phyloP scores from a whole-genome alignment of 2,329 filamentous ascomycete species.

The Alternaria sp. region DNA sequence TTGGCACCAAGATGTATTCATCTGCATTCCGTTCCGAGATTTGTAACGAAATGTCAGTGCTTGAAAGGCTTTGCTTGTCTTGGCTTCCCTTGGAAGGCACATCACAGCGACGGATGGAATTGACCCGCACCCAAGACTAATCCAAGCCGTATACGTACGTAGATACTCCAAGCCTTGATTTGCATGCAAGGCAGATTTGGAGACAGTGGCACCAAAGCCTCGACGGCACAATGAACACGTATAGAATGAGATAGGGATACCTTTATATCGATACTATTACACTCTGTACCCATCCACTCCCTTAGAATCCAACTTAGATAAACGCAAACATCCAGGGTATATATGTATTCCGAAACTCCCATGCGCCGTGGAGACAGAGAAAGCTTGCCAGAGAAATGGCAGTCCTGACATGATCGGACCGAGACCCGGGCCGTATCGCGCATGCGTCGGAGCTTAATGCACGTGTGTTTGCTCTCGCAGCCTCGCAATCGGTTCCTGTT shows the following conservation, averaged over 20 bases:
- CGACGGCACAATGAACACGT: not conserved
- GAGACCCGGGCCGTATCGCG: slow-evolving; percentile 6
- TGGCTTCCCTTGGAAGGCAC: slow-evolving; percentile 2
- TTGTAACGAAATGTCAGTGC: slow-evolving; percentile 1
- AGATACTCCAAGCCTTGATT: not conserved
- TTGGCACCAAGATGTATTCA: not conserved
- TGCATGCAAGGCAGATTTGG: not conserved
- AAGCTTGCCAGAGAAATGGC: not conserved
- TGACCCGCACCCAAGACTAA: not conserved
- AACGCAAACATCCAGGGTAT: not conserved
- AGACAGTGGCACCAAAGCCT: not conserved
- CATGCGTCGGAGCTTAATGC: slow-evolving; percentile 1
- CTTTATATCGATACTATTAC: not conserved
- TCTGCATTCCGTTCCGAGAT: not conserved
- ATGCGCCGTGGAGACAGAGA: not conserved
- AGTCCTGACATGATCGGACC: slow-evolving; percentile 3
- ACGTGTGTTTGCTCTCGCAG: not conserved
- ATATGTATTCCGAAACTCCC: not conserved
- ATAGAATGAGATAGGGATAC: not conserved
- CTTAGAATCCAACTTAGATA: not conserved
- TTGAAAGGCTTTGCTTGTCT: slow-evolving; percentile 3
- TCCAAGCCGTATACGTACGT: not conserved
- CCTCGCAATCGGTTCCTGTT: slow-evolving; percentile 4
- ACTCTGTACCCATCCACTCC: not conserved
- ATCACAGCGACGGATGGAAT: not conserved